Evolutionary conservation across 192 early-diverging fungal species (phyloP).

Genomic region (Geosiphon pyriformis): DNA sequence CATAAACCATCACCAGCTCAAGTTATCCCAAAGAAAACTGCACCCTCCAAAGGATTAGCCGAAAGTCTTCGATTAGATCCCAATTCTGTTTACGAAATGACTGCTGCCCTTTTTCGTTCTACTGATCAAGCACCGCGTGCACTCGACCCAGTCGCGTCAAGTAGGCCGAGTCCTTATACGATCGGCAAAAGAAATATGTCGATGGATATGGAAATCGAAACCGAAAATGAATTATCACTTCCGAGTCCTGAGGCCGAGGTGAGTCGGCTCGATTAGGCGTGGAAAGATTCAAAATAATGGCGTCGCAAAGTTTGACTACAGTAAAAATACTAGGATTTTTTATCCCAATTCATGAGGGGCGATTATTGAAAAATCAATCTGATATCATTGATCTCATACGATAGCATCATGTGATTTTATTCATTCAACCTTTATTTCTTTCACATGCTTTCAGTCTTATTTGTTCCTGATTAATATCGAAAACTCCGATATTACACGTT

Average conservation of each 20-base stretch:
- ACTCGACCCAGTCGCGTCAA: not conserved
- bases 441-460: too few species aligned
- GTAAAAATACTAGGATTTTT: too few species aligned
- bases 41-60: not conserved
- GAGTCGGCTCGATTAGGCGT: not conserved
- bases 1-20: not conserved
- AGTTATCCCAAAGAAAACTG: not conserved
- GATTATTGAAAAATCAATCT: too few species aligned
- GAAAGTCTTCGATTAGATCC: slow-evolving; percentile 41
- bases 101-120: not conserved
- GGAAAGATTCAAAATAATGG: too few species aligned
- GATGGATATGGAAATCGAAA: not conserved
- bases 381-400: too few species aligned
- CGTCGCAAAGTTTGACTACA: too few species aligned
- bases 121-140: not conserved
- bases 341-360: too few species aligned
- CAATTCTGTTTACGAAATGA: not conserved
- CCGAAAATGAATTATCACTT: not conserved
- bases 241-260: not conserved
- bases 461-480: too few species aligned
- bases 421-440: too few species aligned
- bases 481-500: too few species aligned
- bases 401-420: too few species aligned
- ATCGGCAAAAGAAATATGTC: not conserved
- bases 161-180: not conserved